Evolutionary conservation across 768 basidiomycete genomes (phyloP), one percentile per base, ranked within the genome.

Genomic region (Mycena rosella): DNA sequence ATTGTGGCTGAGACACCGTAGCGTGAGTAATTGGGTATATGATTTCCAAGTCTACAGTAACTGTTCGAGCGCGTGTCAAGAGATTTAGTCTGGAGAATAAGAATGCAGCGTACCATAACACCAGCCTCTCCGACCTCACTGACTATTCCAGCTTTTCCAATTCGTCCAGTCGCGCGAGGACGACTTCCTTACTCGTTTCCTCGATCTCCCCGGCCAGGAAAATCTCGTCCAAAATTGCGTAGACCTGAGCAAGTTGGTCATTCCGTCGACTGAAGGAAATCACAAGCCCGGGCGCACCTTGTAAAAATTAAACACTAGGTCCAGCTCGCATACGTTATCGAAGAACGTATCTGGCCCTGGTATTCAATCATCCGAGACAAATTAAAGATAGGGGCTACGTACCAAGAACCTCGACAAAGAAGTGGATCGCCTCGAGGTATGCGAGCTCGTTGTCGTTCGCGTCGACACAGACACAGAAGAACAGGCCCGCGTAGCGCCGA

Each of bases 271-370:
- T n/a, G n/a, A n/a, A n/a, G n/a, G n/a, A n/a, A n/a, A n/a, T n/a
- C n/a, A n/a, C n/a, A n/a, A n/a, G n/a, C n/a, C n/a, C n/a, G n/a
- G n/a, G n/a, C n/a, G n/a, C 47, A 92, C 95, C 84, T 99, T 99
- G 82, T 98, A 98, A 77, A 99, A 99, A 79, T 98, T 98, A 85
- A 99, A 99, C 3, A 99, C 98, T 0, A 99, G 87, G 76, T 99
- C 98, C 32, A 98, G 84, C 78, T 98, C 96, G 82, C 98, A 98
- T 2, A 99, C 98, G 73, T 99, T 99, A 76, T 98, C 96, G 75
- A 99, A 99, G 85, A 99, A 99, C 0, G 96, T 90, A 77, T 99
- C 97, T 98, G n/a, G n/a, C n/a, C n/a, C n/a, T n/a, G n/a, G n/a
- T n/a, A n/a, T n/a, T n/a, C n/a, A n/a, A n/a, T n/a, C n/a, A 24